Percentiles rank a stretch among this genome's conserved stretches.
Conservation (phyloP, 148 eudicot genomes). For the Pouteria glomerata region DNA sequence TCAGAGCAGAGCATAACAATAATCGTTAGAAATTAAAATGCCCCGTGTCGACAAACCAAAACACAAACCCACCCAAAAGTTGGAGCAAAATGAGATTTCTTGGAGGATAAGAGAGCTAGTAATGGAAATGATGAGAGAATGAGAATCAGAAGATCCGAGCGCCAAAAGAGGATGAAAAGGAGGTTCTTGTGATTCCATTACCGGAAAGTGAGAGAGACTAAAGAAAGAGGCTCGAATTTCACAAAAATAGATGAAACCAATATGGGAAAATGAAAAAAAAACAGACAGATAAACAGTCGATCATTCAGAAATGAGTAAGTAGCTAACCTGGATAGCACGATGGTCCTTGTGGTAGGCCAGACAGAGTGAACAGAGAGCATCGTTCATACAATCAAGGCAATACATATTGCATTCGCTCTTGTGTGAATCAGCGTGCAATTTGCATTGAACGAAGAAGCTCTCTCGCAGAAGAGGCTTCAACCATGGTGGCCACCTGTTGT, state of each 20-base stretch:
- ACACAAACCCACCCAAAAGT: too few relatives aligned
- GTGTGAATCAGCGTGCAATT: constrained; percentile 68
- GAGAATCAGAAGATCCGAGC: constrained; percentile 8
- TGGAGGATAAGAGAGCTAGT: background rate
- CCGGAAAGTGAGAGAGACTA: background rate
- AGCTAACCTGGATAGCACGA: constrained; percentile 65
- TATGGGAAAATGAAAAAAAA: background rate
- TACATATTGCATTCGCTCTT: constrained; percentile 94
- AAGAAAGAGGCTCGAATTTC: background rate
- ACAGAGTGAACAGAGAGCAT: constrained; percentile 75
- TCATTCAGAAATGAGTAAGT: background rate
- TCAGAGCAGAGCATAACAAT: background rate
- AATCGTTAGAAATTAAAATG: too few relatives aligned
- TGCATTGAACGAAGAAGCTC: constrained; percentile 70
- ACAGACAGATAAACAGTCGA: background rate
- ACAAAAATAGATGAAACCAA: background rate
- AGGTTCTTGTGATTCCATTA: background rate
- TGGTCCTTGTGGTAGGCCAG: constrained; percentile 63
- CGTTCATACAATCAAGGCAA: constrained; percentile 79
- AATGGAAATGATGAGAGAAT: background rate
- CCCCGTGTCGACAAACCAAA: too few relatives aligned
- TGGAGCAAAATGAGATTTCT: constrained; percentile 1
- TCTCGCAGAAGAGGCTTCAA: constrained; percentile 54
- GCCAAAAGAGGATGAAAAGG: background rate
- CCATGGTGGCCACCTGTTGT: constrained; percentile 82